phyloP scores from a whole-genome alignment of 140 eudicot species.

The Ambrosia hybrid region DNA sequence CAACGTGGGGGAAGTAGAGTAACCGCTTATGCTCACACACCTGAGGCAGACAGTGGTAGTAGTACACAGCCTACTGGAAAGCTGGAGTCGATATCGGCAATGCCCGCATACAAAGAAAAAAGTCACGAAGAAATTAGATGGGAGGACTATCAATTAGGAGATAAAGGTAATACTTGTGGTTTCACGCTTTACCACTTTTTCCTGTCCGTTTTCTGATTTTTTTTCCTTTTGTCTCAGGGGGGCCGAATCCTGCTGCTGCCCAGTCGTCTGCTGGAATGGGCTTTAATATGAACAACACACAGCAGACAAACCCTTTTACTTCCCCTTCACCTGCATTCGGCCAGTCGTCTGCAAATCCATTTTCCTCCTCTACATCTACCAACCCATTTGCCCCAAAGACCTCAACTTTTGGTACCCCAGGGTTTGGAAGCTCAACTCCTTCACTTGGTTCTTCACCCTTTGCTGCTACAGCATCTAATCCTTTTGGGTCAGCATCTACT shows the following conservation, averaged over 20 bases:
- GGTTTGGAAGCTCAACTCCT: constrained; percentile 54
- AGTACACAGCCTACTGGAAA: constrained; percentile 72
- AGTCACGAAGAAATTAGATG: constrained; percentile 95
- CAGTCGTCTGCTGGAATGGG: constrained; percentile 65
- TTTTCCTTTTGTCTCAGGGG: constrained; percentile 49
- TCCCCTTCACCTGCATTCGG: constrained; percentile 63
- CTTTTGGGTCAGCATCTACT: constrained; percentile 36
- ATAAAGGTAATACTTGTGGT: constrained; percentile 60
- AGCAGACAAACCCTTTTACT: constrained; percentile 59
- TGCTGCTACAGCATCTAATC: constrained; percentile 49
- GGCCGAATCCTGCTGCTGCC: constrained; percentile 77
- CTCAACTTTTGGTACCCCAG: constrained; percentile 45
- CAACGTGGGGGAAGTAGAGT: constrained; percentile 84
- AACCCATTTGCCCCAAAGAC: constrained; percentile 74
- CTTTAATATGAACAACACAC: constrained; percentile 49
- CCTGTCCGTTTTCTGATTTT: neutral
- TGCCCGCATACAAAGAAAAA: constrained; percentile 87
- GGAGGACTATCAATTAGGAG: constrained; percentile 96
- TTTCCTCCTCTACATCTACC: constrained; percentile 61
- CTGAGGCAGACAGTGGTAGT: constrained; percentile 59
- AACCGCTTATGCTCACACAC: constrained; percentile 66
- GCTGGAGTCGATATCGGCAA: constrained; percentile 89
- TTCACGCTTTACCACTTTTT: neutral
- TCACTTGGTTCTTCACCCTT: constrained; percentile 72
- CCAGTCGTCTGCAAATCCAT: constrained; percentile 61